Evolutionary conservation across 2,329 filamentous ascomycete species (phyloP), one percentile per base, ranked within the genome.

Genomic region (Scopulariopsis brevicaulis): DNA sequence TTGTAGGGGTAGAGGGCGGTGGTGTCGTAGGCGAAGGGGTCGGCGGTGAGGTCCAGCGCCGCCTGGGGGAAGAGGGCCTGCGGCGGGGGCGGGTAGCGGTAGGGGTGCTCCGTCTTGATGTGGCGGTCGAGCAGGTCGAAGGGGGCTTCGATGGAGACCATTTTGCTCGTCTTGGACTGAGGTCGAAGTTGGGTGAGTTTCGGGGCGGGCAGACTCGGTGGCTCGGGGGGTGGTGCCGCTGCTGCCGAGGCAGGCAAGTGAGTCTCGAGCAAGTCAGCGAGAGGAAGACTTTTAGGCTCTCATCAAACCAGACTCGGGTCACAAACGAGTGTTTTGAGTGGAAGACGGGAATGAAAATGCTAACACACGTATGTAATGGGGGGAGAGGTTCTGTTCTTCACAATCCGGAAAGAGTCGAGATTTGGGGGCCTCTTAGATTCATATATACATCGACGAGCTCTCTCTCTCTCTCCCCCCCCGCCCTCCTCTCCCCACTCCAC

Each of bases 71-170:
- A 74, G 64, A 73, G 70, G 63, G 63, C 60, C 32, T 74, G 74
- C 14, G 72, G 69, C 15, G 74, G 70, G 50, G 79, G 74, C 54
- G 77, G 72, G 66, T 79, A 80, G 59, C 75, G 73, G 52, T 63
- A 66, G 66, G 72, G 75, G 61, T 50, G 53, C 46, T 58, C 57
- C 24, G 28, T 22, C 24, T 51, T 55, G 43, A 58, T 25, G 25
- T 37, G 28, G 46, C 54, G 51, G 53, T 58, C 48, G 43, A 58
- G 34, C 55, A 56, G 51, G 54, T 53, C 52, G 37, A 58, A 54
- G 37, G 37, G 46, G 35, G 51, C 28, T 34, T 53, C 55, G 34
- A 57, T 53, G 32, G 55, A 57, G 28, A 57, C 32, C 55, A 57
- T 52, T 24, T 7, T 46, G 15, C 28, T n/a, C 40, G 40, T 18